Conservation (phyloP, 2,329 filamentous ascomycete genomes). For the Aotearoamyces nothofagi region DNA sequence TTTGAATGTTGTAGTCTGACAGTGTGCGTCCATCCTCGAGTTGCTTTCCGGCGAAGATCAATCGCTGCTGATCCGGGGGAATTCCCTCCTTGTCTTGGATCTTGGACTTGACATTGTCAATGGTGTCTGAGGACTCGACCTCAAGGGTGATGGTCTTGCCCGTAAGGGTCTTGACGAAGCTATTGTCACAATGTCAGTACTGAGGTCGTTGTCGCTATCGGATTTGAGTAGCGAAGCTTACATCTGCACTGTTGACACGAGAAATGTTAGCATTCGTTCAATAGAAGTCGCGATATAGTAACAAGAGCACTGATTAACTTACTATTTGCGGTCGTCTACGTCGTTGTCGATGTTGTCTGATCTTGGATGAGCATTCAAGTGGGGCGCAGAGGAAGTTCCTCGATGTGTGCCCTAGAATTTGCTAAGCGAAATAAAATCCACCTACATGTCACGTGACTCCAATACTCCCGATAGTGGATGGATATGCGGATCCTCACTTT, state of each 20-base stretch:
- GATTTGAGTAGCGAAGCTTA: constrained; percentile 34
- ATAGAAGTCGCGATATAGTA: too few species aligned
- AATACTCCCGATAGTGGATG: too few species aligned
- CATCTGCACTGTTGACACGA: constrained; percentile 64
- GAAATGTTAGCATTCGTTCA: constrained; percentile 30
- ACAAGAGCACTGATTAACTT: too few species aligned
- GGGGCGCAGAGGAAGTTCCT: constrained; percentile 3
- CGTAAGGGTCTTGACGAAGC: constrained; percentile 99
- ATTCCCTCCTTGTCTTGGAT: constrained; percentile 99
- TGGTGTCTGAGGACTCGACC: constrained; percentile 97
- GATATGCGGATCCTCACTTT: constrained; percentile 1
- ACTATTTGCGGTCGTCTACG: too few species aligned
- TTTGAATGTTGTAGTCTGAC: constrained; percentile 99
- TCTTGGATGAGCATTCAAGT: too few species aligned
- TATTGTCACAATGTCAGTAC: constrained; percentile 24
- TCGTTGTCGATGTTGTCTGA: too few species aligned
- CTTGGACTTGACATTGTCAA: constrained; percentile 99
- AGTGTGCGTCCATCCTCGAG: constrained; percentile 96
- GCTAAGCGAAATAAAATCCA: constrained; percentile 2
- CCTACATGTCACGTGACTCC: not conserved
- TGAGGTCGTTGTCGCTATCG: constrained; percentile 4
- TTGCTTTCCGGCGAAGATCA: constrained; percentile 99
- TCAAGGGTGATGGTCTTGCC: constrained; percentile 99
- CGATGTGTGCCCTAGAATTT: constrained; percentile 4
- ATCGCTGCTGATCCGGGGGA: constrained; percentile 91